A percentile compares a stretch with the other conserved stretches of the same genome.
phyloP scores from a whole-genome alignment of 2,329 filamentous ascomycete genomes.

The Pezicula rhizophila region DNA sequence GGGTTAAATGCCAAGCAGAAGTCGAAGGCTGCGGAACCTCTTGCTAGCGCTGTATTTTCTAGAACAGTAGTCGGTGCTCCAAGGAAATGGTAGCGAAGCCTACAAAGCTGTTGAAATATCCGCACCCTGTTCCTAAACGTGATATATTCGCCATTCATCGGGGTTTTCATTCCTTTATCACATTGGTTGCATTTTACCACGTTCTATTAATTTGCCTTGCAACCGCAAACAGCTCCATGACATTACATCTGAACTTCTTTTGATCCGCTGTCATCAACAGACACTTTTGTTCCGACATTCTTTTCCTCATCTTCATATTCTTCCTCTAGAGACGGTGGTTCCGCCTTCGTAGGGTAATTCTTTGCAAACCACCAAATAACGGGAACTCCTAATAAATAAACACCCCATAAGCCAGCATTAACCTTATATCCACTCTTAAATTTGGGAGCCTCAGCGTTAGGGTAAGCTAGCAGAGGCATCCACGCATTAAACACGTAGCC shows the following conservation, averaged over 20 bases:
- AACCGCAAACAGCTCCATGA: no score
- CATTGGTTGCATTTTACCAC: no score
- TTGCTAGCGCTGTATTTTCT: conserved; percentile 28
- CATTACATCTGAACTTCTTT: no score
- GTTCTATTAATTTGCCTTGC: no score
- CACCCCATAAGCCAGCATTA: conserved; percentile 9
- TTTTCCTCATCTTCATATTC: background rate
- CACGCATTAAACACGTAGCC: background rate
- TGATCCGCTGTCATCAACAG: no score
- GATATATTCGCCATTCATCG: no score
- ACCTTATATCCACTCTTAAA: conserved; percentile 12
- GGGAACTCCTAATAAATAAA: conserved; percentile 9
- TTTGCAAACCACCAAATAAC: background rate
- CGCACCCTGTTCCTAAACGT: no score
- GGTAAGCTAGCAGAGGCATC: conserved; percentile 9
- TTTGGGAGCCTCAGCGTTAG: conserved; percentile 6
- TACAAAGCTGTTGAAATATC: background rate
- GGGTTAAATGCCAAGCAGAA: conserved; percentile 62
- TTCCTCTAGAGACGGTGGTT: background rate
- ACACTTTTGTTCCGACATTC: background rate
- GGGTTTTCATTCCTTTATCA: no score
- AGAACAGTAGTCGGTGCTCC: conserved; percentile 29
- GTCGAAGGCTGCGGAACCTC: conserved; percentile 36
- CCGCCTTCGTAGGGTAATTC: background rate
- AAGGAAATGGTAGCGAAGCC: conserved; percentile 25